A percentile compares a stretch with the other conserved stretches of the same genome.
Conservation (phyloP, 139 green algal species). For the Tetradesmus lagerheimii region DNA sequence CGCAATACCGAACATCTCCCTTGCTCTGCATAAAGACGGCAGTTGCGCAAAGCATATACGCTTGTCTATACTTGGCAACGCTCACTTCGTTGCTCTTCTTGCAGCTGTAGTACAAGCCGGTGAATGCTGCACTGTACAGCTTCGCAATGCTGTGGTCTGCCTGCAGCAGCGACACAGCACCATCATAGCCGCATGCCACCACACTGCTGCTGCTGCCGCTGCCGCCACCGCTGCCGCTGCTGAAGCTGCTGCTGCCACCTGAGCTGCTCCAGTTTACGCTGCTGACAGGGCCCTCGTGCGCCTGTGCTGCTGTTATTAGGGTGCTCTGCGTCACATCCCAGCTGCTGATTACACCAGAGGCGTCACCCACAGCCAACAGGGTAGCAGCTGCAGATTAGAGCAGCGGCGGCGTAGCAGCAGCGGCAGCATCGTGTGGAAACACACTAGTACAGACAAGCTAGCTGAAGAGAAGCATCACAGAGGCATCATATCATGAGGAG, state of each 20-base stretch:
- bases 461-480: no score
- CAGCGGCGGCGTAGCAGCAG: background rate
- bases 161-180: background rate
- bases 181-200: conserved; percentile 24
- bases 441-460: no score
- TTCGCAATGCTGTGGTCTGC: conserved; percentile 15
- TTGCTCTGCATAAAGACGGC: no score
- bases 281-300: conserved; percentile 23
- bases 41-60: no score
- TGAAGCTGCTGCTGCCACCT: background rate
- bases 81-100: conserved; percentile 34
- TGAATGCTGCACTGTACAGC: conserved; percentile 28
- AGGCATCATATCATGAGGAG: no score
- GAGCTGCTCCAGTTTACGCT: conserved; percentile 16
- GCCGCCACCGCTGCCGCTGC: background rate
- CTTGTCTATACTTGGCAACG: no score
- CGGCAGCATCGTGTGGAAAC: background rate
- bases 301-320: conserved; percentile 35
- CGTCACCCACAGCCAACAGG: conserved; percentile 31
- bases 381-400: conserved; percentile 9
- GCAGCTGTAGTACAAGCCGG: conserved; percentile 36
- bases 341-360: conserved; percentile 25
- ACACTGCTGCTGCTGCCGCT: background rate
- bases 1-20: no score
- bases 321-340: conserved; percentile 33